Evolutionary conservation across 1,284 basidiomycete species (phyloP).

Genomic region (Vanrija pseudolonga): DNA sequence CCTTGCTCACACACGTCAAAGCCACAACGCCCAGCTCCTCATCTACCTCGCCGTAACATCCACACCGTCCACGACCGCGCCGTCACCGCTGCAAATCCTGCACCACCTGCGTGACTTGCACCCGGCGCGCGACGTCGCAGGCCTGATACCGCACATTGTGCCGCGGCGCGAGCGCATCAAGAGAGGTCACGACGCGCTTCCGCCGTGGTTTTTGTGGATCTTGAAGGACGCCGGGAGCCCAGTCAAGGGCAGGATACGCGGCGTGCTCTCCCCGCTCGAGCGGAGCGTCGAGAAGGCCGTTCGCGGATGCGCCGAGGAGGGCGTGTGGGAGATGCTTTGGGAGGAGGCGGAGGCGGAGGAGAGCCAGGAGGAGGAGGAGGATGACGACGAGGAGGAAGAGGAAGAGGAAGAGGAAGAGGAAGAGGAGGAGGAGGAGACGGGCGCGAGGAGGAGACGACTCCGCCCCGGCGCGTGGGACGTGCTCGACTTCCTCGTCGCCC

Average conservation of each 20-base stretch:
- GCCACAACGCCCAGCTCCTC: constrained; percentile 32
- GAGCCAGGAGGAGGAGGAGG: neutral
- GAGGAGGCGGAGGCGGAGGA: constrained; percentile 10
- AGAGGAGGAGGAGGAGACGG: constrained; percentile 1
- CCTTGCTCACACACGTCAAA: constrained; percentile 3
- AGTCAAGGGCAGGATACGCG: neutral
- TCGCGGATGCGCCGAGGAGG: constrained; percentile 14
- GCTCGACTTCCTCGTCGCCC: constrained; percentile 25
- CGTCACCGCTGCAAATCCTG: constrained; percentile 20
- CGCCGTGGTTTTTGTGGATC: constrained; percentile 4
- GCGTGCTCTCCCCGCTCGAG: constrained; percentile 7
- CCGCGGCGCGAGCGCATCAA: neutral
- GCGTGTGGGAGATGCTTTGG: constrained; percentile 30
- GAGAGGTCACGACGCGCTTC: neutral
- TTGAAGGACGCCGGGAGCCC: constrained; percentile 7
- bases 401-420: constrained; percentile 23
- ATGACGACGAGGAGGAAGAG: neutral
- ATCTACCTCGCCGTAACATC: constrained; percentile 22
- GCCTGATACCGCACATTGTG: constrained; percentile 5
- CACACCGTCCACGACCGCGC: neutral
- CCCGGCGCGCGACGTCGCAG: constrained; percentile 7
- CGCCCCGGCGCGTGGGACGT: constrained; percentile 27
- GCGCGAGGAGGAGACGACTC: neutral
- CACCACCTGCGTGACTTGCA: constrained; percentile 17
- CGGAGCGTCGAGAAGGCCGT: constrained; percentile 10